These are phyloP conservation scores for Colletotrichum sublineola DNA, from an alignment of 2,329 filamentous ascomycete genomes.

Conservation along the genomic window DNA sequence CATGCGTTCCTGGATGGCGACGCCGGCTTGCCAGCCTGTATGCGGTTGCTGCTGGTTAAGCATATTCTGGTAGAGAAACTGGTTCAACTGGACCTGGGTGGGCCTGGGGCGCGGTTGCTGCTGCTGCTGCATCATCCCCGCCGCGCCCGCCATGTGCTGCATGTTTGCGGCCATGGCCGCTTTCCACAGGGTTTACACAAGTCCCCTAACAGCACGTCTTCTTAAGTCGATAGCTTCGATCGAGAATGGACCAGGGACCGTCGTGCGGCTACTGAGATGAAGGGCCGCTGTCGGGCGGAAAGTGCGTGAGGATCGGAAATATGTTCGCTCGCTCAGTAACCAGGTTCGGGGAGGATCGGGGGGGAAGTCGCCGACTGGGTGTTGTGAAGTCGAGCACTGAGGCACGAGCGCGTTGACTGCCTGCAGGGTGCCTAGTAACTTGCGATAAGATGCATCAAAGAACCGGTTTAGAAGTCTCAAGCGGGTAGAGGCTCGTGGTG, in stretches of 20 bases:
- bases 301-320: neutral
- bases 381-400: constrained; percentile 39
- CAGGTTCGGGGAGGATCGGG: neutral
- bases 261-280: constrained; percentile 21
- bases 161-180: constrained; percentile 73
- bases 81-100: constrained; percentile 51
- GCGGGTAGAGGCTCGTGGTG: constrained; percentile 8
- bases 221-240: constrained; percentile 26
- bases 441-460: constrained; percentile 51
- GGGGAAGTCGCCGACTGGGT: neutral
- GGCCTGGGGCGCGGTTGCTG: constrained; percentile 51
- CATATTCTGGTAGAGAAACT: constrained; percentile 57
- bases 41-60: constrained; percentile 50
- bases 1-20: constrained; percentile 57
- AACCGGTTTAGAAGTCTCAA: constrained; percentile 21
- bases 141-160: constrained; percentile 66
- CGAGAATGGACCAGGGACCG: constrained; percentile 16
- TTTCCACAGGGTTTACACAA: constrained; percentile 43
- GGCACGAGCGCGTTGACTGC: constrained; percentile 44
- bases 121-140: constrained; percentile 59
- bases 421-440: constrained; percentile 51
- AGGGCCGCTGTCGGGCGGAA: constrained; percentile 16
- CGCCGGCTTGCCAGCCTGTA: constrained; percentile 56
- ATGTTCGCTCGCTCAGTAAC: neutral
- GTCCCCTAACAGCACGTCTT: constrained; percentile 18